Conservation (phyloP, 2,329 filamentous ascomycete genomes). For the Decorospora gaudefroyi region DNA sequence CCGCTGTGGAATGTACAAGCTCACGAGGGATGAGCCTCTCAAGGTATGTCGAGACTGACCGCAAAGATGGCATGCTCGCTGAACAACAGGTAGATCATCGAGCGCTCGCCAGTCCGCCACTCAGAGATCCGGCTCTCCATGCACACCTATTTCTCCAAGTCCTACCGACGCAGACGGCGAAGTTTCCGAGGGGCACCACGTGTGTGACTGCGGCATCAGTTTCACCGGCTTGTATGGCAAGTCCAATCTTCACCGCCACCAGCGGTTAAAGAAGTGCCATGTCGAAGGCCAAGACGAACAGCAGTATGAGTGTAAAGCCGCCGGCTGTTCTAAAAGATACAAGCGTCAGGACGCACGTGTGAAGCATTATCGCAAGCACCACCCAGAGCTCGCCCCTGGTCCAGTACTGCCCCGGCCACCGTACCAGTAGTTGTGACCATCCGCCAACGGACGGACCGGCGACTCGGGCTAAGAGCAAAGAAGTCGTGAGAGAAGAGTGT, state of each 20-base stretch:
- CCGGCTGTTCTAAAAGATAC: slow-evolving; percentile 6
- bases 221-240: slow-evolving; percentile 4
- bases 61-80: neutral
- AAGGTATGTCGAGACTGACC: neutral
- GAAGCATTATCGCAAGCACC: slow-evolving; percentile 14
- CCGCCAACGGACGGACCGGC: too few relatives aligned
- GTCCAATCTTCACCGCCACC: slow-evolving; percentile 8
- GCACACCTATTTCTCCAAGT: neutral
- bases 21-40: neutral
- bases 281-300: neutral
- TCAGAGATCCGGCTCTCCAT: neutral
- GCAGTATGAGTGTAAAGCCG: neutral
- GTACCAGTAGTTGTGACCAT: too few relatives aligned
- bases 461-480: too few relatives aligned
- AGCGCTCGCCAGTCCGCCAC: neutral
- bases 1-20: neutral
- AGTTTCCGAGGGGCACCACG: too few relatives aligned
- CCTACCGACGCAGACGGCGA: neutral
- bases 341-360: slow-evolving; percentile 12
- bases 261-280: slow-evolving; percentile 3
- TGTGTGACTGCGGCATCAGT: neutral
- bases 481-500: too few relatives aligned
- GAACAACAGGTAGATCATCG: neutral
- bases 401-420: too few relatives aligned
- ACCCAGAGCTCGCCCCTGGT: slow-evolving; percentile 1